These are phyloP conservation scores for Leptomonas seymouri DNA, from an alignment of 208 protist genomes.

Conservation along the genomic window DNA sequence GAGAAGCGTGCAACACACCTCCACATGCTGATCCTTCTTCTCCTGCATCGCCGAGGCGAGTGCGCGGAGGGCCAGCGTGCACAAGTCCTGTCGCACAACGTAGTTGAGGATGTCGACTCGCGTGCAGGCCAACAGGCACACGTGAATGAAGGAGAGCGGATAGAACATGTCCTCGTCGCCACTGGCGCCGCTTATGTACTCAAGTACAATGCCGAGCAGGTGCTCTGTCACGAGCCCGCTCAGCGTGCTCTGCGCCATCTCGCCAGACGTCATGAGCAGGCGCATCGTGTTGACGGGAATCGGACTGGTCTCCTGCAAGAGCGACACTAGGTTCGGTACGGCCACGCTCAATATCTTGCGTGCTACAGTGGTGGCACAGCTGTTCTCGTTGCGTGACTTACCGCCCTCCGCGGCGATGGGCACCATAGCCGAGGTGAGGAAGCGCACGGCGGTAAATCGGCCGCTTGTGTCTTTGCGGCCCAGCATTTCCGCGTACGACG, in stretches of 20 bases:
- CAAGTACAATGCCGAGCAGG: slow-evolving; percentile 31
- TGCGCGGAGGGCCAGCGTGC: slow-evolving; percentile 50
- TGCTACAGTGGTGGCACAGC: slow-evolving; percentile 24
- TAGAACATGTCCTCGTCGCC: slow-evolving; percentile 51
- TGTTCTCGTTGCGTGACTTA: slow-evolving; percentile 31
- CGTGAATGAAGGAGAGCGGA: slow-evolving; percentile 45
- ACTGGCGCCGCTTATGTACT: slow-evolving; percentile 39
- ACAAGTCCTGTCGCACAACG: slow-evolving; percentile 46
- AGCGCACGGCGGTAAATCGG: slow-evolving; percentile 71
- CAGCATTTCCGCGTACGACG: slow-evolving; percentile 73
- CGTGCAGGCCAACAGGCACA: slow-evolving; percentile 30
- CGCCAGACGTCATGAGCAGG: slow-evolving; percentile 71
- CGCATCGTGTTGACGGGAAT: slow-evolving; percentile 87
- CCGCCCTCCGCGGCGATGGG: slow-evolving; percentile 43
- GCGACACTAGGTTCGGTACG: slow-evolving; percentile 38
- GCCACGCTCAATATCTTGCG: slow-evolving; percentile 41
- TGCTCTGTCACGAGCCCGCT: slow-evolving; percentile 38
- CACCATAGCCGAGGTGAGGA: slow-evolving; percentile 69
- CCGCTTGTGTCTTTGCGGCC: slow-evolving; percentile 44
- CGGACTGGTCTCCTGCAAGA: slow-evolving; percentile 78
- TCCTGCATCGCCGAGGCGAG: slow-evolving; percentile 35
- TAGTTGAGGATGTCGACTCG: slow-evolving; percentile 39
- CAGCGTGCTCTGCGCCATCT: slow-evolving; percentile 52
- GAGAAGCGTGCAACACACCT: slow-evolving; percentile 43
- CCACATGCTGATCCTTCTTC: slow-evolving; percentile 39